Base-by-base conservation (phyloP, 2,329 filamentous ascomycete species). In the Alternaria novae-zelandiae region DNA sequence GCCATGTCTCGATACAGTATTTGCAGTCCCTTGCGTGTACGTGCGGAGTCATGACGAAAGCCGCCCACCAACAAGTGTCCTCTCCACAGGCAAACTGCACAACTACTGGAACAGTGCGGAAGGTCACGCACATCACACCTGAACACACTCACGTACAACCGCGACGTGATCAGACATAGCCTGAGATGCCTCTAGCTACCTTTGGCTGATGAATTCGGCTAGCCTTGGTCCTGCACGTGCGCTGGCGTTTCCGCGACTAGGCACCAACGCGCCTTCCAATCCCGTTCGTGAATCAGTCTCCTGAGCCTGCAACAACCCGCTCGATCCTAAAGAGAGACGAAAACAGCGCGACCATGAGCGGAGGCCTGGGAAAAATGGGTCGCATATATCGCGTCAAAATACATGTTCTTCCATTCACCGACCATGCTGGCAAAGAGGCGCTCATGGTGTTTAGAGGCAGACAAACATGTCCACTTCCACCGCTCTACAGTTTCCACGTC, bases 361-460 rank as follows among this genome's bases (percentile, higher is more conserved):
- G 36, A 41, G 36, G 36, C 0, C n/a, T 17, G n/a, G 36, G 36
- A n/a, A 41, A 41, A 41, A 3, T 6, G 5, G 36, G 36, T 41
- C 64, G 64, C 54, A 66, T 66, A 44, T 9, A 61, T 44, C 64
- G 61, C 45, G 50, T 2, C 9, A 64, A 64, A 55, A 66, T 21
- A 66, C 28, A 66, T 56, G 57, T 66, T 41, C 23, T 66, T 12
- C 57, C 57, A 59, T 64, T 66, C 46, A 59, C 44, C 61, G 61
- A 66, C 55, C 57, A 64, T 50, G 21, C 57, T 28, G 54, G 57
- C 23, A 50, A 36, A 26, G 44, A 64, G 50, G 61, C 64, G 30
- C 58, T 66, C 11, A 59, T 64, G 25, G 51, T 66, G 20, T 64
- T 66, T 4, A 2, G 21, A 36, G 57, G 61, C 61, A 2, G 21